Evolutionary conservation across 2,329 filamentous ascomycete species (phyloP), one percentile per base, ranked within the genome.

Genomic region (Myriosclerotinia duriaeana): DNA sequence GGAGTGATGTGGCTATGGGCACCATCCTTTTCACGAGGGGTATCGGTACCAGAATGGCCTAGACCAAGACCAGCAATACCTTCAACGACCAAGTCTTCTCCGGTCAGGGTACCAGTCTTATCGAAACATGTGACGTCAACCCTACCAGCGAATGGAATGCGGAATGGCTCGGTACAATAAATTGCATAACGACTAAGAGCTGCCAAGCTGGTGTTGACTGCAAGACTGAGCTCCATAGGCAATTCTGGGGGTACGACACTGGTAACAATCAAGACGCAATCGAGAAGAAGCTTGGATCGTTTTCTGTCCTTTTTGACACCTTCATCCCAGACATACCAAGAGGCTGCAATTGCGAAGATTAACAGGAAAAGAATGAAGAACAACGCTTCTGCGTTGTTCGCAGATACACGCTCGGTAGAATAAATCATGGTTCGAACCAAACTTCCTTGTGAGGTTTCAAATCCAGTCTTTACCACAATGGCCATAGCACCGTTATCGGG

Each of bases 401-500:
- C 95, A n/a, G 94, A 98, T 34, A 99, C 94, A 71, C 94, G 92
- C 79, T 99, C 95, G 1, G 95, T 99, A 1, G 96, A 97, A 82
- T 97, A 99, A 75, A 99, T 99, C 95, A 99, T 99, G 72, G 95
- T 99, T 69, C 95, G 91, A 68, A 99, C 95, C 68, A 99, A 86
- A 78, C 93, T 97, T 70, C 95, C 95, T 80, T 99, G 96, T 66
- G 94, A 98, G 14, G 95, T 99, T 80, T 99, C 96, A 75, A 99
- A 99, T 15, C 95, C 95, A 64, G 95, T 99, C 85, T 97, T 98
- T 75, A 93, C 89, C 55, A 99, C 92, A 70, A 99, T 86, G 69
- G 93, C 95, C 83, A 98, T 86, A 46, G 93, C 95, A 64, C 95
- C 95, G 74, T 95, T 92, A 78, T 99, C 95, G 0, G 96, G 95